Evolutionary conservation across 2,329 filamentous ascomycete genomes (phyloP), one percentile per base, ranked within the genome.

Genomic region (Phyllosticta ampelicida): DNA sequence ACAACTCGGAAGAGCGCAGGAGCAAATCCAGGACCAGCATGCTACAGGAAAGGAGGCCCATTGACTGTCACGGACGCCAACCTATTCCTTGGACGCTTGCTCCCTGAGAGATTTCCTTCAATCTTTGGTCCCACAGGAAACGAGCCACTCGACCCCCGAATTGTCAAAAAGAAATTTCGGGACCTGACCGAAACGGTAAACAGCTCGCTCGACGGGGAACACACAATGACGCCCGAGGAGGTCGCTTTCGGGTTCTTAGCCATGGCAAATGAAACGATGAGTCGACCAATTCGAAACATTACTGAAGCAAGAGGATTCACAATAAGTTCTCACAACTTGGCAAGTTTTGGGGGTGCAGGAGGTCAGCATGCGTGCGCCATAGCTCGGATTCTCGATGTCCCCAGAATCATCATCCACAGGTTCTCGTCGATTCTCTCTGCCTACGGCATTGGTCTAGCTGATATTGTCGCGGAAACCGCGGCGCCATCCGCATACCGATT

Each of bases 401-500:
- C 67, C 9, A 68, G 71, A 1, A 71, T 75, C 55, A 68, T 78
- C 28, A 71, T 78, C 11, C 76, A 76, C 29, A 70, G 71, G 29
- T 77, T 76, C 61, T 78, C 76, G 0, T 75, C 71, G 6, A 74
- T 78, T 11, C 62, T 78, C 0, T 78, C 75, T 0, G 76, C 76
- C 0, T 78, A 78, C 26, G 75, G 75, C 0, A 76, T 78, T 65
- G 72, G 51, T 5, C 51, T 58, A 28, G 56, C 56, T 3, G 56
- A 58, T 11, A 21, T 54, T 11, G 56, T 58, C 10, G 44, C 51
- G 1, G 56, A 57, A 49, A 53, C 30, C 3, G 55, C 50, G 16
- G 51, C 53, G 2, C 1, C 85, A 89, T 60, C 86, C 90, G 70
- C 79, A 82, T 19, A 87, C 90, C 86, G 8, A 48, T 83, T 58